Evolutionary conservation across 2,329 filamentous ascomycete genomes (phyloP).

Genomic region (Aspergillus brasiliensis): DNA sequence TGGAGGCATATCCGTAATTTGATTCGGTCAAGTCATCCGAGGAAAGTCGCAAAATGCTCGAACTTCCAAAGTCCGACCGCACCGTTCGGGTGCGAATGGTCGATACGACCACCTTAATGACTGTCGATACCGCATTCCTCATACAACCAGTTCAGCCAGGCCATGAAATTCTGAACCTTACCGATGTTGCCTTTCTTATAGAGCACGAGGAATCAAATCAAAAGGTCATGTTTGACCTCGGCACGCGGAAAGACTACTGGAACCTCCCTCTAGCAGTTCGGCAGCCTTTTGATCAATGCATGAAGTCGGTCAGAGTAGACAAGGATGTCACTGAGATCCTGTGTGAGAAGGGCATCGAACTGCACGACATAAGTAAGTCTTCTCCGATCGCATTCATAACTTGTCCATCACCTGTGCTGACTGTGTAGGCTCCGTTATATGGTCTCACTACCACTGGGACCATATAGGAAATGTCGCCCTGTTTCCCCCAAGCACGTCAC

Average conservation of each 20-base stretch:
- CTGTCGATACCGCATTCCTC: slow-evolving; percentile 2
- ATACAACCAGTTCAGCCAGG: slow-evolving; percentile 12
- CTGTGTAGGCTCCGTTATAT: slow-evolving; percentile 27
- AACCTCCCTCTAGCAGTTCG: slow-evolving; percentile 21
- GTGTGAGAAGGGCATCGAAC: slow-evolving; percentile 15
- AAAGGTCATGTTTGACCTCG: slow-evolving; percentile 29
- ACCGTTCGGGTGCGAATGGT: slow-evolving; percentile 11
- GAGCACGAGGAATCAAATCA: slow-evolving; percentile 24
- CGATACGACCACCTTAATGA: slow-evolving; percentile 11
- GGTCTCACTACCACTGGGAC: slow-evolving; percentile 47
- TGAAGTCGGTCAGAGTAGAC: slow-evolving; percentile 15
- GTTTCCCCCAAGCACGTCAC: slow-evolving; percentile 50
- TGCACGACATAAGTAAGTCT: slow-evolving; percentile 14
- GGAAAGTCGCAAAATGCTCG: neutral
- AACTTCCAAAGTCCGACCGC: slow-evolving; percentile 4
- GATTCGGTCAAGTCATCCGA: neutral
- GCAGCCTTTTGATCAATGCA: slow-evolving; percentile 9
- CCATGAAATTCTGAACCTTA: slow-evolving; percentile 21
- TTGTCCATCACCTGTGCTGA: neutral
- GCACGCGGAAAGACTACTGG: slow-evolving; percentile 28
- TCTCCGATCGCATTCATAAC: neutral
- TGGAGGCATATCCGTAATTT: neutral
- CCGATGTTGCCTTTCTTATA: slow-evolving; percentile 25
- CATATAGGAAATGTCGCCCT: slow-evolving; percentile 54
- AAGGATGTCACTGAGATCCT: slow-evolving; percentile 26